Conservation (phyloP, 805 yeast genomes). For the Lipomyces oligophaga region DNA sequence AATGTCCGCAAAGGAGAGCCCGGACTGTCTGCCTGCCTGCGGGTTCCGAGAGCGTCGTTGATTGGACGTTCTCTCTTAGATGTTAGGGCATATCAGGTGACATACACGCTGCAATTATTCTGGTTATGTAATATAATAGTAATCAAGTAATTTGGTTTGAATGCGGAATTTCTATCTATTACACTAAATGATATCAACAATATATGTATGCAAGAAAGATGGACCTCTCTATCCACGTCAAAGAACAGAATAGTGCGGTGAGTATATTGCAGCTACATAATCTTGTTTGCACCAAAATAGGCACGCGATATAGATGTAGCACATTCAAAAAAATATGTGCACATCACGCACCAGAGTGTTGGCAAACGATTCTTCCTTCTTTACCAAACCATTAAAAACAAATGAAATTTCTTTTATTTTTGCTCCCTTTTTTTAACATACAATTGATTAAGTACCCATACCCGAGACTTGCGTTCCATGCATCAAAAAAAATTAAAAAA, state of each 20-base stretch:
- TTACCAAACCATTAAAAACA: no score
- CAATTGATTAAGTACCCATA: no score
- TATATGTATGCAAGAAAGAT: no score
- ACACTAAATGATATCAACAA: no score
- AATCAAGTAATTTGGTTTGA: no score
- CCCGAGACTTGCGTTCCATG: no score
- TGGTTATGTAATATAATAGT: no score
- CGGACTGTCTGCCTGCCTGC: no score
- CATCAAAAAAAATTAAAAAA: no score
- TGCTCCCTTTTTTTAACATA: conserved; percentile 15
- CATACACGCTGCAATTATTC: no score
- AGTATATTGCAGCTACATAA: conserved; percentile 58
- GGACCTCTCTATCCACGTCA: conserved; percentile 29
- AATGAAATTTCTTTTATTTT: conserved; percentile 4
- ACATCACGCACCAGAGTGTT: conserved; percentile 85
- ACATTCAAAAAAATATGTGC: conserved; percentile 5
- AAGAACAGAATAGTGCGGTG: conserved; percentile 51
- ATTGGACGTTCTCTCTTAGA: conserved; percentile 5
- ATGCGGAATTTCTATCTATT: no score
- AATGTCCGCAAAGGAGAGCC: conserved; percentile 5
- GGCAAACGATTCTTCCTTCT: conserved; percentile 71
- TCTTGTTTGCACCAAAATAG: conserved; percentile 93
- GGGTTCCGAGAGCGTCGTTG: conserved; percentile 10
- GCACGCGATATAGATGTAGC: conserved; percentile 53
- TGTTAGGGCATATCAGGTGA: no score